phyloP scores from a whole-genome alignment of 768 basidiomycete genomes.

The Hygrophoropsis aurantiaca region DNA sequence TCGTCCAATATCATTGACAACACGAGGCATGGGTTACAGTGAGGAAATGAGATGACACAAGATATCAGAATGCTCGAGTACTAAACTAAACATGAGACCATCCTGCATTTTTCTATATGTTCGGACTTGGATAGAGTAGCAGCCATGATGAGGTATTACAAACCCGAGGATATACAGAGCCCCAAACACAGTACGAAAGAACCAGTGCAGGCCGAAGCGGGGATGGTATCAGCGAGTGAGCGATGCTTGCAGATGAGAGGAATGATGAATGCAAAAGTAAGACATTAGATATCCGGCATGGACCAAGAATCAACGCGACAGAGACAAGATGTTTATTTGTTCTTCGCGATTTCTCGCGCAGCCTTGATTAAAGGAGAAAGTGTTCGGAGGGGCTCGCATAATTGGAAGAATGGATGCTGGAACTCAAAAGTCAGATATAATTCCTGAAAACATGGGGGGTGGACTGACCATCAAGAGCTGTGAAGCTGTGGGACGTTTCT shows the following conservation, averaged over 20 bases:
- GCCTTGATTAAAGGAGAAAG: conserved; percentile 90
- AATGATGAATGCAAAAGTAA: conserved; percentile 6
- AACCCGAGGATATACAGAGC: conserved; percentile 23
- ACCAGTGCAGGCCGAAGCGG: conserved; percentile 1
- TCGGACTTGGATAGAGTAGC: conserved; percentile 11
- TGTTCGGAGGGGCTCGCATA: conserved; percentile 83
- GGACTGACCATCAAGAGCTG: conserved; percentile 69
- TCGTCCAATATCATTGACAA: background rate
- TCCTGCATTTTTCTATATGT: background rate
- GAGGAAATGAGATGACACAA: background rate
- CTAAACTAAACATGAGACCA: background rate
- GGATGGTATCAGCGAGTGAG: conserved; percentile 13
- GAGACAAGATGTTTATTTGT: conserved; percentile 26
- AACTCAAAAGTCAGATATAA: conserved; percentile 6
- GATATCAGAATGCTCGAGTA: background rate
- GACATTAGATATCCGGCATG: conserved; percentile 8
- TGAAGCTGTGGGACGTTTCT: conserved; percentile 87
- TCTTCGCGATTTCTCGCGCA: conserved; percentile 81
- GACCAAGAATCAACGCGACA: conserved; percentile 2
- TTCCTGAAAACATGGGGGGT: background rate
- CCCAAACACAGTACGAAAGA: conserved; percentile 1
- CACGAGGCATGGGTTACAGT: background rate
- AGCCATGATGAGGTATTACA: conserved; percentile 30
- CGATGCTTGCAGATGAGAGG: conserved; percentile 12
- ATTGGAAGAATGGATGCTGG: conserved; percentile 86